These are phyloP conservation scores for Exophiala calicioides DNA, from an alignment of 2,329 filamentous ascomycete genomes.

Conservation along the genomic window DNA sequence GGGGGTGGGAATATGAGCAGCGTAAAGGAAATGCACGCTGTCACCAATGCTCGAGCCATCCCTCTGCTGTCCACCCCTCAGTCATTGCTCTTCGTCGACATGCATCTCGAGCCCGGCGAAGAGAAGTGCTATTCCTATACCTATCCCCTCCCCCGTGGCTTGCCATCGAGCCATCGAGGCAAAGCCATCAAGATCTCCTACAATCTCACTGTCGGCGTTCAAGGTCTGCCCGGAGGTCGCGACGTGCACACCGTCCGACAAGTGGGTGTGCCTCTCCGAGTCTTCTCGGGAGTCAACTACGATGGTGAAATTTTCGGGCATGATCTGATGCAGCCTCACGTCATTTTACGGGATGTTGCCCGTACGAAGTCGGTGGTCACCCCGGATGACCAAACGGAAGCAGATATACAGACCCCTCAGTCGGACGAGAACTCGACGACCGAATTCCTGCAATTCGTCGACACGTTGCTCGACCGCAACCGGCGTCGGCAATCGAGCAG, in stretches of 20 bases:
- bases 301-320: slow-evolving; percentile 88
- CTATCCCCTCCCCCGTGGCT: slow-evolving; percentile 79
- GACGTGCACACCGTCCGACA: slow-evolving; percentile 80
- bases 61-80: slow-evolving; percentile 93
- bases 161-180: slow-evolving; percentile 89
- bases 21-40: slow-evolving; percentile 91
- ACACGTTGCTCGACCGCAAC: slow-evolving; percentile 28
- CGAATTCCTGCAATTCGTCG: slow-evolving; percentile 30
- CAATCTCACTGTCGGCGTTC: slow-evolving; percentile 86
- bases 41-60: slow-evolving; percentile 80
- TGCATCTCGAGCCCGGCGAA: slow-evolving; percentile 83
- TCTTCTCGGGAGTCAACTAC: slow-evolving; percentile 88
- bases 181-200: slow-evolving; percentile 93
- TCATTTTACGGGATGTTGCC: slow-evolving; percentile 82
- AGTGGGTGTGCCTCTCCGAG: slow-evolving; percentile 89
- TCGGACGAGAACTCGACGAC: slow-evolving; percentile 70
- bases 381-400: slow-evolving; percentile 43
- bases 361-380: slow-evolving; percentile 58
- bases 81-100: slow-evolving; percentile 91
- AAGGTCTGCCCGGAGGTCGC: slow-evolving; percentile 74
- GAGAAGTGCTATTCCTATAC: slow-evolving; percentile 83
- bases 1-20: slow-evolving; percentile 85
- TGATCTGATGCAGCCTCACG: slow-evolving; percentile 91
- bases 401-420: slow-evolving; percentile 43
- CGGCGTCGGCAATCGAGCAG: slow-evolving; percentile 30